phyloP scores from a whole-genome alignment of 1,139 yeast genomes.

The Williopsis jadinii region DNA sequence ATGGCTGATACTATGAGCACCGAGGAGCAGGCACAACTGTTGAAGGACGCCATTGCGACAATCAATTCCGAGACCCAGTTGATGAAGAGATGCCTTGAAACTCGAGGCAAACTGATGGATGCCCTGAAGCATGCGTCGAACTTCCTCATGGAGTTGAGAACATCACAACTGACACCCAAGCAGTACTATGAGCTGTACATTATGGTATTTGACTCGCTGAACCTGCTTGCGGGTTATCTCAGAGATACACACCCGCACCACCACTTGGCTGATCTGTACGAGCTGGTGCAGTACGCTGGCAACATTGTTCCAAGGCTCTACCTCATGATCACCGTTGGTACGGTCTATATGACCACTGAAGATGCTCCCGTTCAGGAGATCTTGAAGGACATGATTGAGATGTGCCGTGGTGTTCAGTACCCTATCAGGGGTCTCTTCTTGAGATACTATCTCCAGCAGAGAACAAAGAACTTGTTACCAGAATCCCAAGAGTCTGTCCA shows the following conservation, averaged over 20 bases:
- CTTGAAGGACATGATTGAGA: conserved; percentile 93
- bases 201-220: conserved; percentile 77
- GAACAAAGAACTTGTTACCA: conserved; percentile 69
- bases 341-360: conserved; percentile 72
- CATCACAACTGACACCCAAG: conserved; percentile 73
- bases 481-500: conserved; percentile 35
- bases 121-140: conserved; percentile 86
- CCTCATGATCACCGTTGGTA: conserved; percentile 92
- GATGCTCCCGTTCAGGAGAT: conserved; percentile 83
- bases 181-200: conserved; percentile 92
- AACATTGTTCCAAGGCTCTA: conserved; percentile 88
- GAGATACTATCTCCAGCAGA: conserved; percentile 81
- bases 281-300: conserved; percentile 91
- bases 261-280: conserved; percentile 86
- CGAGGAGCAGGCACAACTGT: conserved; percentile 13
- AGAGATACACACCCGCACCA: conserved; percentile 60
- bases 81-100: conserved; percentile 73
- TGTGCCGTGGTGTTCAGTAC: conserved; percentile 97
- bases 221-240: conserved; percentile 57
- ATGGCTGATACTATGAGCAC: conserved; percentile 1
- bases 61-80: conserved; percentile 65
- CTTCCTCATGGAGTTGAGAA: conserved; percentile 75
- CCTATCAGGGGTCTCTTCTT: conserved; percentile 87
- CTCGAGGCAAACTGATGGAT: conserved; percentile 68
- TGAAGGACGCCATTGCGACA: conserved; percentile 13